phyloP scores from a whole-genome alignment of 495 filamentous ascomycete species.

The Antarctomyces pellizariae region DNA sequence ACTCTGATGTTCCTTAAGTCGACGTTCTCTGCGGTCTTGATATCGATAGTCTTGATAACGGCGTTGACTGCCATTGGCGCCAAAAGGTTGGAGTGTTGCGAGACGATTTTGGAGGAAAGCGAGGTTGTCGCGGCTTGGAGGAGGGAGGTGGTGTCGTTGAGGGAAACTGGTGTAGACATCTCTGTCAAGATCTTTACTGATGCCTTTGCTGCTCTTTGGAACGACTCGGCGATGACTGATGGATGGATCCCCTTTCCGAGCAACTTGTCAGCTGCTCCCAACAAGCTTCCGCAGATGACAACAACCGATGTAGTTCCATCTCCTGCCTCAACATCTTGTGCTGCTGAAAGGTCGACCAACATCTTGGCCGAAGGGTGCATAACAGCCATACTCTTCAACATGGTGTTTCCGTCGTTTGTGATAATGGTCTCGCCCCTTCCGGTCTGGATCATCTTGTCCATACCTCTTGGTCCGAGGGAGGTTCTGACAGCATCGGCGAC shows the following conservation, averaged over 20 bases:
- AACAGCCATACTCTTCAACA: conserved; percentile 94
- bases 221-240: conserved; percentile 89
- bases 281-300: conserved; percentile 81
- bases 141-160: conserved; percentile 69
- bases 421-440: conserved; percentile 94
- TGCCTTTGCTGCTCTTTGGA: conserved; percentile 78
- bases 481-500: conserved; percentile 94
- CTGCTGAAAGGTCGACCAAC: conserved; percentile 90
- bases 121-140: conserved; percentile 94
- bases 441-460: conserved; percentile 99
- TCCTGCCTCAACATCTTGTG: conserved; percentile 94
- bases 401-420: conserved; percentile 97
- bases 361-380: conserved; percentile 98
- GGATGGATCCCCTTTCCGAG: conserved; percentile 87
- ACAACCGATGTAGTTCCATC: conserved; percentile 97
- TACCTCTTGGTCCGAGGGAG: conserved; percentile 27
- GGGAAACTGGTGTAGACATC: conserved; percentile 85
- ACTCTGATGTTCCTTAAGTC: conserved; percentile 91
- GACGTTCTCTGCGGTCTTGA: conserved; percentile 86
- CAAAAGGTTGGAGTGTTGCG: conserved; percentile 78
- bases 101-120: conserved; percentile 94
- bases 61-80: conserved; percentile 94
- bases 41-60: conserved; percentile 81
- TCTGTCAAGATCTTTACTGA: conserved; percentile 77
- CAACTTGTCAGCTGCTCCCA: conserved; percentile 81